Base-by-base conservation (phyloP, 1,139 yeast species). In the Taphrina wiesneri region DNA sequence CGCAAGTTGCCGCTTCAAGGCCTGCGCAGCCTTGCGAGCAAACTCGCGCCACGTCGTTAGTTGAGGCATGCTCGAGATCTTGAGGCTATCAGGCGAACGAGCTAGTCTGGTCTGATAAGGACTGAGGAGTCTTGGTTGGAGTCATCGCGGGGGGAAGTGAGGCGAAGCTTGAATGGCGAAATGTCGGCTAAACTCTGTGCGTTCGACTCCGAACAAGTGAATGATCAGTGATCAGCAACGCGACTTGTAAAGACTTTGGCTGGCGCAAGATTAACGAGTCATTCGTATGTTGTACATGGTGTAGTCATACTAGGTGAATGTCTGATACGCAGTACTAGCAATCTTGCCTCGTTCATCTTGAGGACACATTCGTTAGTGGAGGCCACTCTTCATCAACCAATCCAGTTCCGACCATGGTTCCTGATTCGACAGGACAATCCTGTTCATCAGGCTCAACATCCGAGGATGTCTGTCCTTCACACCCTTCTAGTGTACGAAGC, bases 1-100 rank as follows among this genome's bases (percentile, higher is more conserved):
- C 39, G 54, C 57, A 21, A 60, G 26, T 30, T 60, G 64, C 11
- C 64, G 64, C 51, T 43, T 60, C 30, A 60, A 39, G 15, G 64
- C 57, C 32, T 60, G 64, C 57, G 64, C 64, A 9, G 56, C 41
- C 54, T 60, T 60, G 64, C 64, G 64, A 45, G 64, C 64, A 25
- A 53, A 30, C 23, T 60, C 64, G 19, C 57, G 52, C 64, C 64
- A 52, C n/a, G 23, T 43, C 26, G 23, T 39, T 9, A 54, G 11
- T 3, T 19, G 32, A 36, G 59, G 34, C 59, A 54, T 54, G 19
- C 17, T 19, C 15, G 3, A 30, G 2, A 11, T 49, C 30, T 2
- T 45, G 51, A 21, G 49, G 9, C 49, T 13, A 19, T 23, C 15
- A 45, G 49, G 21, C 15, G 6, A 19, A 15, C 21, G 46, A n/a